A percentile compares a stretch with the other conserved stretches of the same genome.
phyloP scores from a whole-genome alignment of 352 stramenopile genomes.

The Globisporangium emineosum region DNA sequence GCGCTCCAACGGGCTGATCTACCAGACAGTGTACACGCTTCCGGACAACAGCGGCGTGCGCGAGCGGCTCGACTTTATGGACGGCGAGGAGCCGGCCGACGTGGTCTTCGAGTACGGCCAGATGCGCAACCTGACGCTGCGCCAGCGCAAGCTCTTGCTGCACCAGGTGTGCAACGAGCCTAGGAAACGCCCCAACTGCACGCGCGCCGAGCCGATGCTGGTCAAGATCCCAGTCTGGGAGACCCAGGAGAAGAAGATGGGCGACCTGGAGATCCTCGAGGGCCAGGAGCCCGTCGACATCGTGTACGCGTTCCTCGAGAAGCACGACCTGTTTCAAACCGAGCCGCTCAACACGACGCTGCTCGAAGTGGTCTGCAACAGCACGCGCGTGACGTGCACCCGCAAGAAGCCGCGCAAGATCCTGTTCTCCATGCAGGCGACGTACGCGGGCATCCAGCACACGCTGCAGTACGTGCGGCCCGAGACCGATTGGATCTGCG shows the following conservation, averaged over 20 bases:
- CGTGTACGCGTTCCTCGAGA: conserved; percentile 85
- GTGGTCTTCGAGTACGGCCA: conserved; percentile 74
- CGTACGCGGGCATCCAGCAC: conserved; percentile 63
- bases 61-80: conserved; percentile 67
- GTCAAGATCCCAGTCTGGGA: conserved; percentile 77
- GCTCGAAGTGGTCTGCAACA: conserved; percentile 68
- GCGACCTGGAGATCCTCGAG: conserved; percentile 69
- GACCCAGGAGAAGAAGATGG: conserved; percentile 60
- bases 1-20: conserved; percentile 53
- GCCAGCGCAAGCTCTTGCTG: conserved; percentile 64
- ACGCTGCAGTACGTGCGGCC: conserved; percentile 77
- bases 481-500: conserved; percentile 76
- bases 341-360: conserved; percentile 74
- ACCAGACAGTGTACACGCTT: conserved; percentile 58
- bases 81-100: conserved; percentile 70
- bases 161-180: conserved; percentile 70
- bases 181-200: conserved; percentile 64
- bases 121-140: conserved; percentile 65
- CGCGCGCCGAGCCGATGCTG: conserved; percentile 71
- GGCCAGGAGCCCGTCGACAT: conserved; percentile 77
- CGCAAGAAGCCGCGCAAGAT: conserved; percentile 57
- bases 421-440: conserved; percentile 77
- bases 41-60: conserved; percentile 32
- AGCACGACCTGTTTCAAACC: conserved; percentile 83
- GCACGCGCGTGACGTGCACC: conserved; percentile 54